phyloP scores from a whole-genome alignment of 495 filamentous ascomycete genomes.

The Endocarpon pusillum region DNA sequence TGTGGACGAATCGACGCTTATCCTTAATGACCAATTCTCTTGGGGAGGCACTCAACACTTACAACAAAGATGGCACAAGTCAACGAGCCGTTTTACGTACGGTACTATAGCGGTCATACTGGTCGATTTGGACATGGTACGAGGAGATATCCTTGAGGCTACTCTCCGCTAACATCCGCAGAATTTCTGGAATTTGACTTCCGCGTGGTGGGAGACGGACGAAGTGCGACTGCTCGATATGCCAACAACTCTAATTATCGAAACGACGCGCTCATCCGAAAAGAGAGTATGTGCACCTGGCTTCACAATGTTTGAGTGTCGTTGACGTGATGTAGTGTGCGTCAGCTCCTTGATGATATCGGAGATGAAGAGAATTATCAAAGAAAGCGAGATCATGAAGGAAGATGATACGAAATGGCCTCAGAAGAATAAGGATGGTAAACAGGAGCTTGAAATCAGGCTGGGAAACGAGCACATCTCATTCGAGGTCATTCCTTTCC shows the following conservation, averaged over 20 bases:
- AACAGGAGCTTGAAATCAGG: conserved; percentile 91
- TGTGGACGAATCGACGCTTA: conserved; percentile 85
- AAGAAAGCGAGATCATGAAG: conserved; percentile 96
- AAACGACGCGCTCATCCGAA: conserved; percentile 95
- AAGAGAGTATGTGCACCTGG: conserved; percentile 87
- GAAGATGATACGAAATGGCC: conserved; percentile 99
- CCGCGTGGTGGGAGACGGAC: conserved; percentile 80
- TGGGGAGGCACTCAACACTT: neutral
- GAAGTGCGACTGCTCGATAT: conserved; percentile 86
- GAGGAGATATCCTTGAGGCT: conserved; percentile 89
- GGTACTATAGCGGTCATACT: conserved; percentile 98
- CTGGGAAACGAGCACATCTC: conserved; percentile 93
- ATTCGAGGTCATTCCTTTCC: conserved; percentile 53
- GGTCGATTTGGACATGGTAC: conserved; percentile 98
- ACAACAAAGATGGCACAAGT: conserved; percentile 28
- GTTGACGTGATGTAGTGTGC: conserved; percentile 51
- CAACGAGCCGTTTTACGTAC: conserved; percentile 80
- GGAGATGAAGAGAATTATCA: conserved; percentile 94
- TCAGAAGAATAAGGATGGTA: conserved; percentile 96
- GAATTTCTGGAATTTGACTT: conserved; percentile 76
- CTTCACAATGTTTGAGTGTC: conserved; percentile 1
- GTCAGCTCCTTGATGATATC: conserved; percentile 83
- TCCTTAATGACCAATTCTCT: conserved; percentile 2
- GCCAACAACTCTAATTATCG: conserved; percentile 99
- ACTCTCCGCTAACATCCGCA: conserved; percentile 11